phyloP scores from a whole-genome alignment of 2,329 filamentous ascomycete genomes.

The Rhynchosporium graminicola region DNA sequence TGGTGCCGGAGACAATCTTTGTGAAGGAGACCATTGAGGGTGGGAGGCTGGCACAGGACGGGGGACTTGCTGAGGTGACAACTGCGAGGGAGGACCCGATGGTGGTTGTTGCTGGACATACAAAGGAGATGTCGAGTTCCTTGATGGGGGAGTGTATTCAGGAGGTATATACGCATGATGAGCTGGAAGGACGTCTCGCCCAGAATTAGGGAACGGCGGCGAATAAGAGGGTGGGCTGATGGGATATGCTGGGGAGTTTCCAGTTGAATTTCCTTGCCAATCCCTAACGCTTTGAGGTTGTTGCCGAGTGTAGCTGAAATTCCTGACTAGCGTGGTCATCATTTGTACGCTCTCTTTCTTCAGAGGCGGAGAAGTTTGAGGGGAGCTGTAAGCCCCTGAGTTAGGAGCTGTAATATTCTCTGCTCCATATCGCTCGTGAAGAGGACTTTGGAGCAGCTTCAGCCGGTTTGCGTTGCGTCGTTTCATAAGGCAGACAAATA shows the following conservation, averaged over 20 bases:
- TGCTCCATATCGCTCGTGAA: conserved; percentile 36
- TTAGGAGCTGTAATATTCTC: conserved; percentile 34
- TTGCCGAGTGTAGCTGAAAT: conserved; percentile 12
- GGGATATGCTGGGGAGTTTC: neutral
- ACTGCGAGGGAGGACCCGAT: conserved; percentile 1
- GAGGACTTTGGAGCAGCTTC: conserved; percentile 26
- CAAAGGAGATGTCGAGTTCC: conserved; percentile 10
- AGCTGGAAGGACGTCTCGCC: conserved; percentile 21
- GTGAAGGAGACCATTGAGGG: conserved; percentile 6
- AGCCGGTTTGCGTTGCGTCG: conserved; percentile 16
- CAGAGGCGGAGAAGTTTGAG: conserved; percentile 17
- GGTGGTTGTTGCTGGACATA: conserved; percentile 4
- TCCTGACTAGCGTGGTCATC: conserved; percentile 12
- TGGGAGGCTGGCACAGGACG: conserved; percentile 4
- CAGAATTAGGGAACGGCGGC: conserved; percentile 13
- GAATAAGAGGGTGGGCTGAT: conserved; percentile 12
- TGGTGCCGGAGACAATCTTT: too few relatives aligned
- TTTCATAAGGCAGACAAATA: conserved; percentile 29
- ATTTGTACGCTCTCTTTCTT: conserved; percentile 15
- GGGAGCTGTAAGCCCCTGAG: conserved; percentile 17
- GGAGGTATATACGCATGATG: conserved; percentile 33
- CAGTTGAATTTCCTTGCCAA: conserved; percentile 7
- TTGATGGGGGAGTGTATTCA: conserved; percentile 14
- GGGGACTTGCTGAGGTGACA: neutral
- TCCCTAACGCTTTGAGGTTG: conserved; percentile 12